These are phyloP conservation scores for Rhodosporidiobolus sp. DNA, from an alignment of 768 basidiomycete genomes.

Conservation along the genomic window DNA sequence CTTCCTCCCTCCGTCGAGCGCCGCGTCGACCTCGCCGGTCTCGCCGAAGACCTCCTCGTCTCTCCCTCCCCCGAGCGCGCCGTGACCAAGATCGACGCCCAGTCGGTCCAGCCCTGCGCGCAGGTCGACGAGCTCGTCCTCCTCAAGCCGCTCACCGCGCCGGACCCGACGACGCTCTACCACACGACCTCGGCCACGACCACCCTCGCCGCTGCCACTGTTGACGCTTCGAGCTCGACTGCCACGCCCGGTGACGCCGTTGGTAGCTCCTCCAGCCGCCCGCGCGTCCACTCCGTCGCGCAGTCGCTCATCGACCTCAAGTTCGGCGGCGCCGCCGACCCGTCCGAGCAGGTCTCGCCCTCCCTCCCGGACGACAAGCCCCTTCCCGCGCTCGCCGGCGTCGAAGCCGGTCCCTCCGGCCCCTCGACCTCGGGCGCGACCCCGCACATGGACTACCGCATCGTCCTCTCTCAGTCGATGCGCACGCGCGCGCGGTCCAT, in stretches of 20 bases:
- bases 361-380: slow-evolving; percentile 4
- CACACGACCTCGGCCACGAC: slow-evolving; percentile 18
- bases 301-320: slow-evolving; percentile 39
- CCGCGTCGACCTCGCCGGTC: slow-evolving; percentile 12
- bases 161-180: slow-evolving; percentile 35
- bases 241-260: neutral
- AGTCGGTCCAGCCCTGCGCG: slow-evolving; percentile 8
- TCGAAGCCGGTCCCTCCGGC: neutral
- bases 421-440: neutral
- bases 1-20: slow-evolving; percentile 32
- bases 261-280: neutral
- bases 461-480: slow-evolving; percentile 39
- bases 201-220: neutral
- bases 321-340: slow-evolving; percentile 29
- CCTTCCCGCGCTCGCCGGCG: neutral
- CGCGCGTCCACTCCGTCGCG: slow-evolving; percentile 23
- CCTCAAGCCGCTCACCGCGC: slow-evolving; percentile 32
- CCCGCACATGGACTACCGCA: slow-evolving; percentile 44
- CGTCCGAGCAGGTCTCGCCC: slow-evolving; percentile 3
- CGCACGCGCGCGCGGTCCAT: slow-evolving; percentile 37
- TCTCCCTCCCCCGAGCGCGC: slow-evolving; percentile 26
- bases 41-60: slow-evolving; percentile 29
- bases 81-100: slow-evolving; percentile 20
- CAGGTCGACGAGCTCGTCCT: slow-evolving; percentile 24
- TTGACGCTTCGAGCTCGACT: neutral